Evolutionary conservation across 345 rosid species (phyloP), one percentile per base, ranked within the genome.

Genomic region (Linum tenue): DNA sequence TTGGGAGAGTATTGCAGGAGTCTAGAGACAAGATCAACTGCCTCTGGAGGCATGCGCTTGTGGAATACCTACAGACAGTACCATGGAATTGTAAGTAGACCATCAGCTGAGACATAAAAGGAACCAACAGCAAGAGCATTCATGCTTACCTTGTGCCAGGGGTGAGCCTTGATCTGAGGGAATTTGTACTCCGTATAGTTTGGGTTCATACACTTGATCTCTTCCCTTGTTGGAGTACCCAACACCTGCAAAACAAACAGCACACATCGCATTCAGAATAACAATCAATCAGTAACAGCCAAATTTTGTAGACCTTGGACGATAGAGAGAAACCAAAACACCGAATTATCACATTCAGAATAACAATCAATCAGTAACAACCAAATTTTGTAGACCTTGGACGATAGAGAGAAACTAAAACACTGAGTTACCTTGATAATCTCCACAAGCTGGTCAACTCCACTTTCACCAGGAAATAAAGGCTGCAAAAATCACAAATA

Each of bases 151-250:
- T 94, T 92, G 76, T 92, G 98, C 98, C 98, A 92, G 3, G 98
- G 98, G 72, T 90, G 98, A 71, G 98, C 98, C 75, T 92, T 92
- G 42, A 92, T 92, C 80, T 92, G 98, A 69, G 98, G 98, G 63
- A 92, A 92, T 65, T 92, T 90, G 79, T 83, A 88, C 70, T 94
- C 99, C 0, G 96, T 94, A 72, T 94, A 94, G 65, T 90, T 86
- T 17, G 99, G 99, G 60, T 94, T 94, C 99, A 94, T 94, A 85
- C 99, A 92, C 69, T 90, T 90, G 60, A 92, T 92, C 83, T 92
- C 98, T 80, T 92, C 98, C 74, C 98, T 82, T 0, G 98, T 92
- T 57, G 98, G 98, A 63, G 98, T 92, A 58, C 98, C 98, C 79
- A 92, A 79, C 58, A 92, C 92, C 98, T 92, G 75, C 11, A 42